Percentiles rank a stretch among this genome's conserved stretches.
These are phyloP conservation scores for Knoxia roxburghii DNA, from an alignment of 257 asterid genomes.

Conservation along the genomic window DNA sequence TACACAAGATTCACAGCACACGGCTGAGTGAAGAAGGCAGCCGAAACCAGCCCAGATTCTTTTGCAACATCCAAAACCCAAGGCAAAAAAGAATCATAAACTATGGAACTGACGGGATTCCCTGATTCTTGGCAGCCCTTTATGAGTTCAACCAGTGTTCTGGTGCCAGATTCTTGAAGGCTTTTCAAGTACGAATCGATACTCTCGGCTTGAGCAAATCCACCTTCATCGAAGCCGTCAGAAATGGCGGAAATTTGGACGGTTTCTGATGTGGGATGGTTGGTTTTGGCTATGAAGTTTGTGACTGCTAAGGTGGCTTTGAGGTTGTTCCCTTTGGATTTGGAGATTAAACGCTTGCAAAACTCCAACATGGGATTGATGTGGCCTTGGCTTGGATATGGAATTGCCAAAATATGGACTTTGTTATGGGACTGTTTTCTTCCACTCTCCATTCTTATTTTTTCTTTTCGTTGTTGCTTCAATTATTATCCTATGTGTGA, in stretches of 20 bases:
- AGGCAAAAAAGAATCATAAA: slow-evolving; percentile 67
- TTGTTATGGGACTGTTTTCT: slow-evolving; percentile 5
- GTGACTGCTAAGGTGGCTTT: slow-evolving; percentile 58
- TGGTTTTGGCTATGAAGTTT: slow-evolving; percentile 44
- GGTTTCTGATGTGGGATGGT: slow-evolving; percentile 26
- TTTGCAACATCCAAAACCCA: slow-evolving; percentile 66
- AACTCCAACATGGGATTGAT: slow-evolving; percentile 72
- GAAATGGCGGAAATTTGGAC: slow-evolving; percentile 49
- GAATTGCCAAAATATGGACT: slow-evolving; percentile 52
- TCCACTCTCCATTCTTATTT: slow-evolving; percentile 25
- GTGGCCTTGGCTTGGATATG: slow-evolving; percentile 91
- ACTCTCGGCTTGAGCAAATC: slow-evolving; percentile 35
- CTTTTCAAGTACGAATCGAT: slow-evolving; percentile 32
- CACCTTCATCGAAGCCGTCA: slow-evolving; percentile 68
- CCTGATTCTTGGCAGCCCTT: slow-evolving; percentile 16
- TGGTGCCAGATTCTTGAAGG: slow-evolving; percentile 34
- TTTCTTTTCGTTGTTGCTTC: too few relatives aligned
- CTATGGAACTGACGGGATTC: slow-evolving; percentile 42
- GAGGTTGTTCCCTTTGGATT: slow-evolving; percentile 40
- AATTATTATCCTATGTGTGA: neutral
- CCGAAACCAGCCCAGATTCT: slow-evolving; percentile 30
- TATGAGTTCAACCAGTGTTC: slow-evolving; percentile 41
- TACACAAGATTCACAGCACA: slow-evolving; percentile 63
- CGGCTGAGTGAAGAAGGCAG: slow-evolving; percentile 66
- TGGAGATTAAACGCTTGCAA: slow-evolving; percentile 59